These are phyloP conservation scores for Nigrospora osmanthi DNA, from an alignment of 2,329 filamentous ascomycete genomes.

Conservation along the genomic window DNA sequence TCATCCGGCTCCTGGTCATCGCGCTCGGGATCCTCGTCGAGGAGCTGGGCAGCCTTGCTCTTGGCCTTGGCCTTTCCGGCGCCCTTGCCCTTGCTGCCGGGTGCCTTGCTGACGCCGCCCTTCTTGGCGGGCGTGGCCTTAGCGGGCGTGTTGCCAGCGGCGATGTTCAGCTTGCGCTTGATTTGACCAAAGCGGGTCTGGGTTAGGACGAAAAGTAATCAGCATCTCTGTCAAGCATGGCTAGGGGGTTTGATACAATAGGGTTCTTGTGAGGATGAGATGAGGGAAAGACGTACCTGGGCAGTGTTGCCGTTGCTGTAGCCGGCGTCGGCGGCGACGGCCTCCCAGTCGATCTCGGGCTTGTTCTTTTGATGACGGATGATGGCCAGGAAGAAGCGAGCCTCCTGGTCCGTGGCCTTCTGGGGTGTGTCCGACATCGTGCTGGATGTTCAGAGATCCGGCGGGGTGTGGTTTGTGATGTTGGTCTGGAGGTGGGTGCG, in stretches of 20 bases:
- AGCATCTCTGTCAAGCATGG: not conserved
- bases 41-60: not conserved
- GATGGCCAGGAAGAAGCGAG: conserved; percentile 32
- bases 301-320: conserved; percentile 39
- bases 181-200: conserved; percentile 42
- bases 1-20: not conserved
- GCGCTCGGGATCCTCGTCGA: not conserved
- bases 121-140: conserved; percentile 14
- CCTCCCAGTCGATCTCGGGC: conserved; percentile 39
- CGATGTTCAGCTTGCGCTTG: conserved; percentile 35
- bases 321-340: conserved; percentile 30
- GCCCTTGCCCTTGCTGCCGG: not conserved
- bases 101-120: conserved; percentile 31
- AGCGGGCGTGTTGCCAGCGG: conserved; percentile 1
- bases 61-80: not conserved
- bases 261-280: too few relatives aligned
- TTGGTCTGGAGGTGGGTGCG: too few relatives aligned
- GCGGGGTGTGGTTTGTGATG: too few relatives aligned
- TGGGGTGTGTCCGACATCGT: too few relatives aligned
- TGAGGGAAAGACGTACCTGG: conserved; percentile 24
- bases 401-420: not conserved
- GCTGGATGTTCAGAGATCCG: too few relatives aligned
- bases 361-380: conserved; percentile 33
- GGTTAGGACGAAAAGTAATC: not conserved
- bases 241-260: not conserved